Evolutionary conservation across 176 grass and related monocot species (phyloP).

Genomic region (Triticum aestivum): DNA sequence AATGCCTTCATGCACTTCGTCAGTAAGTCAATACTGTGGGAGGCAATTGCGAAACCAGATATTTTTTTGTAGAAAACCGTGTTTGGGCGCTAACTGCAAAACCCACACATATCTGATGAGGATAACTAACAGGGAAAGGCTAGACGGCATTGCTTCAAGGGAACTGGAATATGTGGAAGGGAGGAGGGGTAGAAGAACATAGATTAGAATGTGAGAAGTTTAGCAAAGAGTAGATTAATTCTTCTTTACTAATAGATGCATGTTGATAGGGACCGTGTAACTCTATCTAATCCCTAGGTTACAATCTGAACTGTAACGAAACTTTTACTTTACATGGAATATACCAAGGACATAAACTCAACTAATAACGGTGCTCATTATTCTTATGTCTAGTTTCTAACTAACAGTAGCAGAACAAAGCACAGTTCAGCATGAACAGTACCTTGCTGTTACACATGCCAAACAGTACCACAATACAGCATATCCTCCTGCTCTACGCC

Average conservation of each 20-base stretch:
- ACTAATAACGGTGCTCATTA: background rate
- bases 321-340: background rate
- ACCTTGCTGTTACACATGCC: background rate
- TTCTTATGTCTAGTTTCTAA: background rate
- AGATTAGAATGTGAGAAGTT: background rate
- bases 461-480: background rate
- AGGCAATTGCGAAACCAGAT: background rate
- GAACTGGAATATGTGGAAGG: background rate
- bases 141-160: background rate
- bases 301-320: background rate
- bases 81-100: background rate
- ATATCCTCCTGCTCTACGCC: background rate
- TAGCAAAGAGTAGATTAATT: background rate
- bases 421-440: background rate
- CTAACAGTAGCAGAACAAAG: background rate
- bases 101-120: background rate
- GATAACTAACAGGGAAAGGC: background rate
- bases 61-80: background rate
- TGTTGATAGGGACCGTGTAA: background rate
- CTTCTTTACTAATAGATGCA: background rate
- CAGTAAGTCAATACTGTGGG: background rate
- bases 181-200: background rate
- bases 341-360: background rate
- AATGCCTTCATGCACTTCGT: background rate
- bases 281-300: background rate